Conservation (phyloP, 108 stramenopile genomes). For the Epipyxis sp. region DNA sequence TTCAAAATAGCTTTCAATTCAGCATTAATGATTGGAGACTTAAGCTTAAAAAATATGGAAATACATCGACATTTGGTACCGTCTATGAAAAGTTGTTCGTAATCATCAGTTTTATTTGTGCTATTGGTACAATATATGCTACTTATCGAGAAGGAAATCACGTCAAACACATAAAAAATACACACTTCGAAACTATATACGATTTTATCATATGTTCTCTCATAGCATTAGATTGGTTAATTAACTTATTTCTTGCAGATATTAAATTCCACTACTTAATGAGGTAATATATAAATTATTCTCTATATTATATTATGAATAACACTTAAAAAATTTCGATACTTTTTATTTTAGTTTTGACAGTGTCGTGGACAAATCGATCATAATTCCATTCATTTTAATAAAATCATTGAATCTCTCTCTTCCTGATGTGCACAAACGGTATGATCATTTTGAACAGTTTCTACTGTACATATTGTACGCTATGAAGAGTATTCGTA, state of each 20-base stretch:
- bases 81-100: no score
- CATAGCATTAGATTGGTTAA: conserved; percentile 21
- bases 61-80: no score
- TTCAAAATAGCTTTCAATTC: no score
- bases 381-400: not conserved
- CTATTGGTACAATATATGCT: no score
- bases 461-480: not conserved
- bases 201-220: no score
- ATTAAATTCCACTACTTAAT: not conserved
- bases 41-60: no score
- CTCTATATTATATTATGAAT: not conserved
- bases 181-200: no score
- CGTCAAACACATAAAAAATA: no score
- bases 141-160: no score
- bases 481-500: not conserved
- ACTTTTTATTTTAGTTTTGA: not conserved
- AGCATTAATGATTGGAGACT: no score
- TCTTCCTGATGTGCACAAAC: not conserved
- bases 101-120: no score
- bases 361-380: not conserved
- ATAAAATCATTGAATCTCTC: not conserved
- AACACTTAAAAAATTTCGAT: conserved; percentile 7
- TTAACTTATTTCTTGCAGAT: conserved; percentile 27
- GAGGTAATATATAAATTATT: conserved; percentile 15
- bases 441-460: not conserved